These are phyloP conservation scores for Picea glauca DNA, from an alignment of 75 land plant genomes.

Conservation along the genomic window DNA sequence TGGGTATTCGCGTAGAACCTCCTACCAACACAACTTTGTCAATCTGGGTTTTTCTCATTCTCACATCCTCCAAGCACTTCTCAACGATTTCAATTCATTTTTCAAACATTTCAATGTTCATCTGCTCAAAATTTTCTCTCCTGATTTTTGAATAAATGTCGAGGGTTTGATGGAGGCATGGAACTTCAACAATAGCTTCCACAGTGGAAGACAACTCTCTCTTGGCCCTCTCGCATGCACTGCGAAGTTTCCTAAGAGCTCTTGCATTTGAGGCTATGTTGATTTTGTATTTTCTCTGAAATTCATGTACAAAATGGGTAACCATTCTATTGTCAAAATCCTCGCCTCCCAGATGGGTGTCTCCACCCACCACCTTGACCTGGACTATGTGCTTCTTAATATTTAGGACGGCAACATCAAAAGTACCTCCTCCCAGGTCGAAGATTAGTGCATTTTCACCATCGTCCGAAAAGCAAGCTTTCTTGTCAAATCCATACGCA, in stretches of 20 bases:
- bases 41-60: slow-evolving; percentile 13
- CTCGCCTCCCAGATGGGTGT: slow-evolving; percentile 26
- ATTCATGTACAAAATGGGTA: slow-evolving; percentile 24
- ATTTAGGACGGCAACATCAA: slow-evolving; percentile 11
- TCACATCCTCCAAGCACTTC: slow-evolving; percentile 20
- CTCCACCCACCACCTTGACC: slow-evolving; percentile 21
- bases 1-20: slow-evolving; percentile 26
- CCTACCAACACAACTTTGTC: slow-evolving; percentile 21
- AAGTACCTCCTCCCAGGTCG: slow-evolving; percentile 5
- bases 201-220: slow-evolving; percentile 20
- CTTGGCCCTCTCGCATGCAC: slow-evolving; percentile 23
- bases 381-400: not conserved
- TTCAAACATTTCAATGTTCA: slow-evolving; percentile 25
- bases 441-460: slow-evolving; percentile 8
- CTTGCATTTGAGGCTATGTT: slow-evolving; percentile 6
- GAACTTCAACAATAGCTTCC: slow-evolving; percentile 19
- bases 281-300: slow-evolving; percentile 18
- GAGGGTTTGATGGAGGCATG: slow-evolving; percentile 7
- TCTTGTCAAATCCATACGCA: slow-evolving; percentile 32
- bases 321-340: slow-evolving; percentile 22
- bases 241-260: slow-evolving; percentile 10
- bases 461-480: not conserved
- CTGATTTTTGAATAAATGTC: slow-evolving; percentile 21
- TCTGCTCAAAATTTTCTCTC: slow-evolving; percentile 24
- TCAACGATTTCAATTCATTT: slow-evolving; percentile 22